phyloP scores from a whole-genome alignment of 108 stramenopile genomes.

The Nitzschia palea region DNA sequence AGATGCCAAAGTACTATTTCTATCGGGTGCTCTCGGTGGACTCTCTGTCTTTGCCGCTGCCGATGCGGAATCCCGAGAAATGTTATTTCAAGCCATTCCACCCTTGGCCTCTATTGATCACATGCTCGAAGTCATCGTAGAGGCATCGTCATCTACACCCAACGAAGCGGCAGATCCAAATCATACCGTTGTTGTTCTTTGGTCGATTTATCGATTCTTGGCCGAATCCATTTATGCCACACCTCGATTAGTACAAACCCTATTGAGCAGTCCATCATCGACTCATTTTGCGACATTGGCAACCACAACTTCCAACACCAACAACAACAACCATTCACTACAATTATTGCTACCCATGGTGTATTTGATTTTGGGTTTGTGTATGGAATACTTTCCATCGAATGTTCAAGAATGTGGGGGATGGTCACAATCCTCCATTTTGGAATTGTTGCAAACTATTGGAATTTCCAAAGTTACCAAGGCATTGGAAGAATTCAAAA shows the following conservation, averaged over 20 bases:
- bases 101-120: constrained; percentile 13
- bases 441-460: constrained; percentile 27
- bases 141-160: background rate
- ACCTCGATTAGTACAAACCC: constrained; percentile 54
- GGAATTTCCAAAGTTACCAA: constrained; percentile 41
- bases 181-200: background rate
- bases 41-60: constrained; percentile 58
- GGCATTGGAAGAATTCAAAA: constrained; percentile 38
- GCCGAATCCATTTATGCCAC: constrained; percentile 60
- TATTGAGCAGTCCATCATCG: constrained; percentile 39
- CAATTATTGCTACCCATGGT: constrained; percentile 27
- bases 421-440: constrained; percentile 43
- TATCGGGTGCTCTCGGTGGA: constrained; percentile 61
- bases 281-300: constrained; percentile 27
- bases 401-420: constrained; percentile 41
- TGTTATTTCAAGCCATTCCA: constrained; percentile 51
- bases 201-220: constrained; percentile 49
- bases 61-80: constrained; percentile 63
- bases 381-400: constrained; percentile 56
- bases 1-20: constrained; percentile 16
- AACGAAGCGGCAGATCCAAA: background rate
- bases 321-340: no score
- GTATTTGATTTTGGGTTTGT: constrained; percentile 64
- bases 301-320: background rate
- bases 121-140: constrained; percentile 26